Conservation (phyloP, 441 rosid species). For the Bruguiera hainesii region DNA sequence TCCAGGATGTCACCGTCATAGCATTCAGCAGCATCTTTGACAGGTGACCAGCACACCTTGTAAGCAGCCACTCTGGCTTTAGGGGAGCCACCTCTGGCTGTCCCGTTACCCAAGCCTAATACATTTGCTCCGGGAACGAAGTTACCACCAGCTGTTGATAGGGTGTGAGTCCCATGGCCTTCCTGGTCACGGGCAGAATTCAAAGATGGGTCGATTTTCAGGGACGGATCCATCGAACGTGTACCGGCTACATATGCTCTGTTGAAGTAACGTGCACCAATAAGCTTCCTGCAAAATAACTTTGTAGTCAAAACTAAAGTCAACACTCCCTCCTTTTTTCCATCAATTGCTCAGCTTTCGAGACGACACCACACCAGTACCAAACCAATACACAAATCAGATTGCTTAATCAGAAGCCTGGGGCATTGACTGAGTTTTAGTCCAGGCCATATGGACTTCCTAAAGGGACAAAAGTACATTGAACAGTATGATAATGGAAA, state of each 20-base stretch:
- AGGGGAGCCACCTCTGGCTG: slow-evolving; percentile 72
- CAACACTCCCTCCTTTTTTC: no score
- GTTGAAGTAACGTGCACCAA: slow-evolving; percentile 61
- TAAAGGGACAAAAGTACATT: no score
- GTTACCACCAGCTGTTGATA: slow-evolving; percentile 68
- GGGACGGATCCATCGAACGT: slow-evolving; percentile 15
- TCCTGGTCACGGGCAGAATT: slow-evolving; percentile 39
- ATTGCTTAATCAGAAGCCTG: no score
- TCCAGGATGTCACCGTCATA: slow-evolving; percentile 46
- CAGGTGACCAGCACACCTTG: slow-evolving; percentile 63
- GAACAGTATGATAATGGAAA: no score
- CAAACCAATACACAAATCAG: no score
- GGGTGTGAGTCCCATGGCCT: slow-evolving; percentile 83
- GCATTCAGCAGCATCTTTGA: slow-evolving; percentile 46
- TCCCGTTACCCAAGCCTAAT: slow-evolving; percentile 54
- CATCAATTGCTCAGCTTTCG: no score
- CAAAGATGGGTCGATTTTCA: background rate
- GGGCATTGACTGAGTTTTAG: no score
- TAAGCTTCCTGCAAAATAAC: slow-evolving; percentile 47
- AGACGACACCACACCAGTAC: no score
- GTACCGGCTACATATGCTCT: slow-evolving; percentile 39
- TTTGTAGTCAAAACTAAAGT: no score
- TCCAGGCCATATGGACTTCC: no score
- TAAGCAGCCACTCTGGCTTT: slow-evolving; percentile 73
- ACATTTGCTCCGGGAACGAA: slow-evolving; percentile 45